Conservation (phyloP, 2,329 filamentous ascomycete genomes). For the Pseudogymnoascus sp. region DNA sequence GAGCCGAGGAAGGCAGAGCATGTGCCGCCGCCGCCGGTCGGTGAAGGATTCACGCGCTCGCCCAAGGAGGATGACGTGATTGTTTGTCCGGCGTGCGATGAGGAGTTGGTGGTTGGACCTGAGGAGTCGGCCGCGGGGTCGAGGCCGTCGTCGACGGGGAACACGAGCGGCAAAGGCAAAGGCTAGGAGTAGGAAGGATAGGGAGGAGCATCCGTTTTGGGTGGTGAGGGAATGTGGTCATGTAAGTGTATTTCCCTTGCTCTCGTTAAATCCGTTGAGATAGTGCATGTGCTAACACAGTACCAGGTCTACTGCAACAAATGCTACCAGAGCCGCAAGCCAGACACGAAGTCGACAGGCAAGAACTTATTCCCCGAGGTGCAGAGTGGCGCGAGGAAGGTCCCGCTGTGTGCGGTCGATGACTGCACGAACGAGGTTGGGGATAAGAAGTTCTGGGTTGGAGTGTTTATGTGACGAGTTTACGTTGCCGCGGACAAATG, state of each 20-base stretch:
- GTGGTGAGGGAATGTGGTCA: conserved; percentile 86
- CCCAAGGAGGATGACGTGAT: conserved; percentile 66
- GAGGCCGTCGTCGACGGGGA: neutral
- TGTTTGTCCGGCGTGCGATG: conserved; percentile 79
- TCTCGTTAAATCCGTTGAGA: neutral
- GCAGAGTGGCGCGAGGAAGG: conserved; percentile 14
- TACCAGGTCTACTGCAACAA: conserved; percentile 55
- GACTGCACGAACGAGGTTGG: conserved; percentile 48
- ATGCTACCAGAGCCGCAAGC: conserved; percentile 52
- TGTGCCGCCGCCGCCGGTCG: conserved; percentile 43
- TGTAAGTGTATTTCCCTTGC: conserved; percentile 46
- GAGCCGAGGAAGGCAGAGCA: conserved; percentile 20
- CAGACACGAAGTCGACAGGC: conserved; percentile 31
- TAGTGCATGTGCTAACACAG: conserved; percentile 19
- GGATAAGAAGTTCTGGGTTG: conserved; percentile 53
- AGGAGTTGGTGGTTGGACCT: conserved; percentile 59
- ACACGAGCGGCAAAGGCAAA: conserved; percentile 37
- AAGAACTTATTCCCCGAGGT: conserved; percentile 20
- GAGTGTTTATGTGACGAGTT: conserved; percentile 41
- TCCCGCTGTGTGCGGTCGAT: conserved; percentile 47
- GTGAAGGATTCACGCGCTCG: conserved; percentile 73
- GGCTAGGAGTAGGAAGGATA: conserved; percentile 42
- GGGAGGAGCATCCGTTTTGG: conserved; percentile 80
- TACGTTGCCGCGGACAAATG: neutral
- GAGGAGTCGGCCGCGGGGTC: conserved; percentile 23